phyloP scores from a whole-genome alignment of 106 monocot genomes.

The Acanthochlamys bracteata region DNA sequence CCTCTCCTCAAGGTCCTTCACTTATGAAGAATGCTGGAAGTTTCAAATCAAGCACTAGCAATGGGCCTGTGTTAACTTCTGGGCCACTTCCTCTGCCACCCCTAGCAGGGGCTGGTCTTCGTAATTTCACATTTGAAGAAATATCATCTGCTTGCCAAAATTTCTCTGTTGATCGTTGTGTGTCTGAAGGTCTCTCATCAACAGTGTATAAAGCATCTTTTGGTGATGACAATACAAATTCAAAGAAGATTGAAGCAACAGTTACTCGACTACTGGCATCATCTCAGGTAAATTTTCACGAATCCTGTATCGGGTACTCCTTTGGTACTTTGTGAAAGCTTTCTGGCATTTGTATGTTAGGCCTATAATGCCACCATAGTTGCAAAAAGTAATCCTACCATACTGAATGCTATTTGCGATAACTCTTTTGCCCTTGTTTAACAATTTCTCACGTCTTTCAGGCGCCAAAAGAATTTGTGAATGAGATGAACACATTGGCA shows the following conservation, averaged over 20 bases:
- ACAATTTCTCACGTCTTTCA: slow-evolving; percentile 16
- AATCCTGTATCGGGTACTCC: neutral
- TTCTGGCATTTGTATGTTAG: too few relatives aligned
- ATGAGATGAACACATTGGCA: slow-evolving; percentile 57
- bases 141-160: slow-evolving; percentile 64
- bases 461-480: slow-evolving; percentile 78
- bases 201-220: slow-evolving; percentile 74
- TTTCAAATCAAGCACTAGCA: slow-evolving; percentile 45
- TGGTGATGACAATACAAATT: slow-evolving; percentile 48
- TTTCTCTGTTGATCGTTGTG: slow-evolving; percentile 59
- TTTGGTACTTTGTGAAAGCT: neutral
- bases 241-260: slow-evolving; percentile 66
- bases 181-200: slow-evolving; percentile 63
- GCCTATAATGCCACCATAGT: too few relatives aligned
- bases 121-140: slow-evolving; percentile 76
- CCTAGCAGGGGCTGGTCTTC: slow-evolving; percentile 37
- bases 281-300: slow-evolving; percentile 38
- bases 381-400: too few relatives aligned
- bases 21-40: slow-evolving; percentile 54
- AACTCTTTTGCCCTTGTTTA: too few relatives aligned
- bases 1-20: slow-evolving; percentile 30
- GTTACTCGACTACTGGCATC: slow-evolving; percentile 62
- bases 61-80: slow-evolving; percentile 22
- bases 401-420: too few relatives aligned
- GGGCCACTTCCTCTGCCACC: slow-evolving; percentile 89